A percentile compares a stretch with the other conserved stretches of the same genome.
Evolutionary conservation across 2,329 filamentous ascomycete genomes (phyloP).

Genomic region (Dothistroma septosporum): DNA sequence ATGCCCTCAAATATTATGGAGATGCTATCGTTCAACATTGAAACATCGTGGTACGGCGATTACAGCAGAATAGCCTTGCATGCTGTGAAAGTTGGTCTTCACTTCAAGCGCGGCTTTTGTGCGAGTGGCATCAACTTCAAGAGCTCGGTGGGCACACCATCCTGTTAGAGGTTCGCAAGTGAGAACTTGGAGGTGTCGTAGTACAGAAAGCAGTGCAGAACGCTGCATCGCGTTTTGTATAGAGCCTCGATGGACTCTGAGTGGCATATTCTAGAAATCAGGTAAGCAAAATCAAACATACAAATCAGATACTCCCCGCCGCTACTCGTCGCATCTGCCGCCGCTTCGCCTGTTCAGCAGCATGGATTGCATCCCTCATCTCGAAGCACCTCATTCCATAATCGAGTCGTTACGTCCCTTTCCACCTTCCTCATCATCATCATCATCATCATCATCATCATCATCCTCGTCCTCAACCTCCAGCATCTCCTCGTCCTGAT

Average conservation of each 20-base stretch:
- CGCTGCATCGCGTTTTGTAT: background rate
- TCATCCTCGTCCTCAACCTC: slow-evolving; percentile 5
- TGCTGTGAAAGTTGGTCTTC: no score
- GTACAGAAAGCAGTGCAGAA: background rate
- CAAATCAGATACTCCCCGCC: background rate
- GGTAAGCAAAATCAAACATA: background rate
- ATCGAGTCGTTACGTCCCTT: background rate
- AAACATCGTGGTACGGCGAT: no score
- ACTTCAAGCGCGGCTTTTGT: no score
- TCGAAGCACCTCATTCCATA: background rate
- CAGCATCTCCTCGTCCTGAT: slow-evolving; percentile 2
- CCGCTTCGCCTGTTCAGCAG: background rate
- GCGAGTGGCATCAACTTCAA: no score
- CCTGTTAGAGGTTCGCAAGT: no score
- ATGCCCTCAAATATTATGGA: no score
- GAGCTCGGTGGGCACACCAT: no score
- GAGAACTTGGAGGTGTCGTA: no score
- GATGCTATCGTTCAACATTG: no score
- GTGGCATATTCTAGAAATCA: background rate
- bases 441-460: background rate
- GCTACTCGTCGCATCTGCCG: background rate
- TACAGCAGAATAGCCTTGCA: no score
- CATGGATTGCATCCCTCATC: background rate
- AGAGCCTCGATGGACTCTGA: background rate
- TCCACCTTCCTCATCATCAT: background rate